Base-by-base conservation (phyloP, 441 rosid species). In the Biscutella laevigata region DNA sequence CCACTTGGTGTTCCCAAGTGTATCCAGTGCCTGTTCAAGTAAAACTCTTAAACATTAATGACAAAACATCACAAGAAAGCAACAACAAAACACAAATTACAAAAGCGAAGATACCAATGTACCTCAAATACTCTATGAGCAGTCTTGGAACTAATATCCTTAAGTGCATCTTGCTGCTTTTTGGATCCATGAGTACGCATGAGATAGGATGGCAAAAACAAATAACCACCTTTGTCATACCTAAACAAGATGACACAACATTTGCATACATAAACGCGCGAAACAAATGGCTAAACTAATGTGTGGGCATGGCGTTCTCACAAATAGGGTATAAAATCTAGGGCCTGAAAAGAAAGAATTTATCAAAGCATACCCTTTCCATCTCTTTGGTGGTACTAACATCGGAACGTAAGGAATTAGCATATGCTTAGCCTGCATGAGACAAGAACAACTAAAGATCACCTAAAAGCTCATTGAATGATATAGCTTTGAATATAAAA, bases 101-200 rank as follows among this genome's bases (percentile, higher is more conserved):
- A 19, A 10, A 57, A 59, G 32, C 2, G 1, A 28, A 12, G 21
- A 27, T 19, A 30, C 29, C 10, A 3, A 37, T 16, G 56, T 27
- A 82, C 97, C 97, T 90, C 86, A 70, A 64, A 90, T 25, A 90
- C 95, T 68, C 71, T 76, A 60, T 74, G 75, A 77, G 88, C 77
- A 36, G 72, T 55, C 47, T 79, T 81, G 38, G 61, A 61, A 7
- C 70, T 67, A 57, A 71, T 72, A 38, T 56, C 62, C 70, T 53
- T 77, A 9, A 86, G 70, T 19, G 87, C 86, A 53, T 80, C 84
- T 74, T 81, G 84, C 64, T 86, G 95, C 75, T 77, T 79, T 62
- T 65, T 78, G 26, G 86, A 84, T 60, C 97, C 97, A 73, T 86
- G 97, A 59, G 97, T 90, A 47, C 97, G 95, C 91, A 90, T 90